These are phyloP conservation scores for Pyricularia sp. DNA, from an alignment of 2,329 filamentous ascomycete genomes.

Conservation along the genomic window DNA sequence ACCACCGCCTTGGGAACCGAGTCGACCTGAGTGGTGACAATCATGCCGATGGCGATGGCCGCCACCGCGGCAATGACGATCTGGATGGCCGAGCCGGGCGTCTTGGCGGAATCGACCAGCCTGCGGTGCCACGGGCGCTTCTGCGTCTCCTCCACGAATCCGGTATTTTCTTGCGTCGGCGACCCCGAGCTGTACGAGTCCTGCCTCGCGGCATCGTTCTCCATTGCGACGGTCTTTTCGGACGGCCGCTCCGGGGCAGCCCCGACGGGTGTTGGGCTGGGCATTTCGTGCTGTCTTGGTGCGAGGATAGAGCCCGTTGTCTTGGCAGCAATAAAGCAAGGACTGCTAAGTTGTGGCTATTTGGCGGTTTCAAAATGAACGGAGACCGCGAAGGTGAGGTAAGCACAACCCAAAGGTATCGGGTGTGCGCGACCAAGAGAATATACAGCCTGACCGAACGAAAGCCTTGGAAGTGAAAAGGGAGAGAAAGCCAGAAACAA, in stretches of 20 bases:
- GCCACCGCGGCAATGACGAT: constrained; percentile 34
- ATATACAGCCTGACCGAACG: not conserved
- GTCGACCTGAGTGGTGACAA: constrained; percentile 27
- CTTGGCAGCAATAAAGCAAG: not conserved
- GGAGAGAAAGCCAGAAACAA: not conserved
- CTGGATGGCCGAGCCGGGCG: constrained; percentile 16
- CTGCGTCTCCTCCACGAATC: not conserved
- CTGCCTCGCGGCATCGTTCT: not conserved
- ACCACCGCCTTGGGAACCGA: constrained; percentile 27
- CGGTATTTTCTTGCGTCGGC: not conserved
- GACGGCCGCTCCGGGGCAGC: not conserved
- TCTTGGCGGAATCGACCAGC: not conserved
- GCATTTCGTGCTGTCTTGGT: not conserved
- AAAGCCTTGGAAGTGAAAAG: not conserved
- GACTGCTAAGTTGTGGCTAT: not conserved
- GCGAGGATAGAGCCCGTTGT: not conserved
- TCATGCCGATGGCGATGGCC: constrained; percentile 36
- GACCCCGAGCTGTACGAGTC: not conserved
- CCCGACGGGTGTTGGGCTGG: not conserved
- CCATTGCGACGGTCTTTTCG: constrained; percentile 1
- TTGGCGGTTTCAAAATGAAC: not conserved
- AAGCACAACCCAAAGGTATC: not conserved
- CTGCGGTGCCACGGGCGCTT: not conserved
- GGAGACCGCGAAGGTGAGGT: not conserved
- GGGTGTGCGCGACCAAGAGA: not conserved